Evolutionary conservation across 2,329 filamentous ascomycete species (phyloP), one percentile per base, ranked within the genome.

Genomic region (Alternaria sp.): DNA sequence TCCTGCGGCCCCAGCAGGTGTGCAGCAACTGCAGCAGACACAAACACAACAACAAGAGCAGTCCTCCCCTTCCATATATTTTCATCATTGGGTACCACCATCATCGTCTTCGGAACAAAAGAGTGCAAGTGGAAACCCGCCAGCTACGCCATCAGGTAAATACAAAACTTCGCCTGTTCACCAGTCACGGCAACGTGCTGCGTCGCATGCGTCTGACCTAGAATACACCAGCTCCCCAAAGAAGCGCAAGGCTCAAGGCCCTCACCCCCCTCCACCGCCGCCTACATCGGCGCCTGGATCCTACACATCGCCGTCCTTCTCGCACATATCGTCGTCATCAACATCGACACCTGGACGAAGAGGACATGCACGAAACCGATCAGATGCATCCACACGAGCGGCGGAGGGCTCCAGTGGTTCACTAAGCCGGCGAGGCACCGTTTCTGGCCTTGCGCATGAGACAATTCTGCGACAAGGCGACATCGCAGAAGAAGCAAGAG

Each of bases 71-170:
- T 91, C 90, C 22, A 91, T 97, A 49, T 95, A 92, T 78, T 97
- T 97, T 77, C 92, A 97, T 74, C 92, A 97, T 76, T 97, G 93
- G 93, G 91, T 94, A 61, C 93, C 93, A 46, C 93, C 93, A 14
- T 65, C 63, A 14, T 66, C 64, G 12, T 86, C 85, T 22, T 86
- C 88, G 64, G 86, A 84, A 65, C 85, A 83, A 55, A 77, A 79
- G 57, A 67, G 86, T 61, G 81, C 84, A 66, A 81, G 84, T 75
- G 84, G 86, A 59, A 87, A 88, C 71, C 89, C 91, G 75, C 90
- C 91, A 62, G 87, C 86, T 72, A 91, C 90, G 64, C 90, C 92
- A 73, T 90, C 91, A 82, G 89, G 90, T 87, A 79, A 82, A 80
- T 79, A 78, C 71, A 78, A 78, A 72, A 79, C 80, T 64, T 81